These are phyloP conservation scores for Eragrostis tef DNA, from an alignment of 202 grass and related monocot species.

Conservation along the genomic window DNA sequence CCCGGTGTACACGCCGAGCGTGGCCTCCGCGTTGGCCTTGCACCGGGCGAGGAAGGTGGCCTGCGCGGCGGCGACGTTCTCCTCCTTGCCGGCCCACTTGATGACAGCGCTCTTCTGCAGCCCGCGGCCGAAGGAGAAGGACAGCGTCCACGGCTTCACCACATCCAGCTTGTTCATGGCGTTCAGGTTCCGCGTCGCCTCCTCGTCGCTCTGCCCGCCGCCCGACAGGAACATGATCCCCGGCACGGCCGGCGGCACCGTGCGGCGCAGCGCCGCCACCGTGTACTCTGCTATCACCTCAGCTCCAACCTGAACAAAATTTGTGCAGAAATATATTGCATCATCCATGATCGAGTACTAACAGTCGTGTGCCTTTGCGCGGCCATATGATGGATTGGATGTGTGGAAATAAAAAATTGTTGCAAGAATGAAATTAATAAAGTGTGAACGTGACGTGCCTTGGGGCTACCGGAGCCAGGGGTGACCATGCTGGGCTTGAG, in stretches of 20 bases:
- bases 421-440: too few species aligned
- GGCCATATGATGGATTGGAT: too few species aligned
- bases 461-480: slow-evolving; percentile 83
- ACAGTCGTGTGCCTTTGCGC: too few species aligned
- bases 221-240: slow-evolving; percentile 91
- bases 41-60: slow-evolving; percentile 68
- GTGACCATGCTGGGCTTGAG: slow-evolving; percentile 97
- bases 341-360: too few species aligned
- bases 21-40: slow-evolving; percentile 89
- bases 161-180: slow-evolving; percentile 92
- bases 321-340: not conserved
- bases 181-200: slow-evolving; percentile 76
- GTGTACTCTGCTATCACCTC: slow-evolving; percentile 85
- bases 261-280: slow-evolving; percentile 76
- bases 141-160: slow-evolving; percentile 83
- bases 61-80: slow-evolving; percentile 79
- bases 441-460: slow-evolving; percentile 40
- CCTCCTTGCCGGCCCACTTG: slow-evolving; percentile 92
- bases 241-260: slow-evolving; percentile 78
- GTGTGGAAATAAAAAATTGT: too few species aligned
- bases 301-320: slow-evolving; percentile 48
- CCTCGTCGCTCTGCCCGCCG: slow-evolving; percentile 90
- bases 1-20: slow-evolving; percentile 75
- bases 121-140: slow-evolving; percentile 92
- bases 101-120: slow-evolving; percentile 93